Evolutionary conservation across 768 basidiomycete species (phyloP).

Genomic region (Tulasnella calospora): DNA sequence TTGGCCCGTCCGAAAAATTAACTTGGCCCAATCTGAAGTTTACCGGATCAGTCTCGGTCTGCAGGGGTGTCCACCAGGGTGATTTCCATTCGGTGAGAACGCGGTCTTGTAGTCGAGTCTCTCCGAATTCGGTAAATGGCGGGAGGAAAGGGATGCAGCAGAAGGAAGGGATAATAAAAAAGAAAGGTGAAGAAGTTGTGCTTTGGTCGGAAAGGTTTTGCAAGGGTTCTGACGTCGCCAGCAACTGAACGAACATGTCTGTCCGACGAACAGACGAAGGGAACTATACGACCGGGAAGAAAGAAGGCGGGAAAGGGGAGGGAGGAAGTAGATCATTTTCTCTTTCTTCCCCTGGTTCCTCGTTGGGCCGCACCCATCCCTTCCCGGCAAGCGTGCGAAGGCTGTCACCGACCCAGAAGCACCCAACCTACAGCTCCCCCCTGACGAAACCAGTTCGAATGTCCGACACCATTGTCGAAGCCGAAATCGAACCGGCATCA

Average conservation of each 20-base stretch:
- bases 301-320: background rate
- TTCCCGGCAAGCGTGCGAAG: background rate
- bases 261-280: background rate
- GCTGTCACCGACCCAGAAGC: too few species aligned
- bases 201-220: background rate
- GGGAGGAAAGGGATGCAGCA: background rate
- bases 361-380: background rate
- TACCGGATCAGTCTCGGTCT: background rate
- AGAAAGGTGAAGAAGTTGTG: background rate
- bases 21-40: background rate
- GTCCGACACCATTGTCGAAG: background rate
- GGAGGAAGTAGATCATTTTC: background rate
- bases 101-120: background rate
- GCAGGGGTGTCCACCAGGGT: background rate
- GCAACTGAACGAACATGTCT: constrained; percentile 3
- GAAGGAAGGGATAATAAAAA: background rate
- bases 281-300: background rate
- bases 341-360: background rate
- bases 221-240: background rate
- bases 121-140: constrained; percentile 4
- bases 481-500: background rate
- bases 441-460: background rate
- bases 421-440: background rate
- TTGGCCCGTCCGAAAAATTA: background rate
- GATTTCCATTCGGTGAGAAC: background rate